phyloP scores from a whole-genome alignment of 352 stramenopile species.

The Peronospora destructor region DNA sequence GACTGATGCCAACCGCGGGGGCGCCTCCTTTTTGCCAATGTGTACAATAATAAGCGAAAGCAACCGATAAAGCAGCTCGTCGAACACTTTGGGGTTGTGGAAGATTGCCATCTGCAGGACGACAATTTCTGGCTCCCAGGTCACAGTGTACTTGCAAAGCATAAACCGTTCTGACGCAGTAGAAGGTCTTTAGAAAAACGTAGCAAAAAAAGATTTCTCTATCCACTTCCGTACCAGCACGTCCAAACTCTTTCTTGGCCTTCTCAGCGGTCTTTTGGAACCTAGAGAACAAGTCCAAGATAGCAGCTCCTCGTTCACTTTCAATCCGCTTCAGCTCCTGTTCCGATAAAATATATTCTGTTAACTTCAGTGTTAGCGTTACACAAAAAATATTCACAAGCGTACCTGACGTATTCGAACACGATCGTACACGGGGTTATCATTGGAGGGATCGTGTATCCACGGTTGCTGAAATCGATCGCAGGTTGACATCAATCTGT shows the following conservation, averaged over 20 bases:
- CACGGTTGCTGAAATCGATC: conserved; percentile 60
- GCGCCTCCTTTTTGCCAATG: conserved; percentile 48
- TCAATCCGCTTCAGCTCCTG: conserved; percentile 50
- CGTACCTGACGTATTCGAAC: conserved; percentile 76
- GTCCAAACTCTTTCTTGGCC: conserved; percentile 47
- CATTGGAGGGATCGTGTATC: conserved; percentile 81
- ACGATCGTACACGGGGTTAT: conserved; percentile 67
- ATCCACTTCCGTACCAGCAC: conserved; percentile 22
- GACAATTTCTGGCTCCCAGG: conserved; percentile 18
- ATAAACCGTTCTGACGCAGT: conserved; percentile 40
- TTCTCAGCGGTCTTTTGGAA: conserved; percentile 43
- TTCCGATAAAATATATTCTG: neutral
- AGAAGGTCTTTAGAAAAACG: conserved; percentile 7
- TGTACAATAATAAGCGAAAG: conserved; percentile 46
- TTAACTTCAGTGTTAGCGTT: neutral
- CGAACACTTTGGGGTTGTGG: conserved; percentile 47
- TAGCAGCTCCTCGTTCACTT: conserved; percentile 27
- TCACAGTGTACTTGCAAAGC: conserved; percentile 39
- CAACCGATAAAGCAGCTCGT: conserved; percentile 59
- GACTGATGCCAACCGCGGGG: conserved; percentile 55
- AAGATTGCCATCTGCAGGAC: conserved; percentile 39
- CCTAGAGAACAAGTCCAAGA: conserved; percentile 37
- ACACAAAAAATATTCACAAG: conserved; percentile 4
- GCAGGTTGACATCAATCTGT: conserved; percentile 59
- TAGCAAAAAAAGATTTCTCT: neutral